A percentile compares a stretch with the other conserved stretches of the same genome.
phyloP scores from a whole-genome alignment of 805 yeast genomes.

The Candida piceae region DNA sequence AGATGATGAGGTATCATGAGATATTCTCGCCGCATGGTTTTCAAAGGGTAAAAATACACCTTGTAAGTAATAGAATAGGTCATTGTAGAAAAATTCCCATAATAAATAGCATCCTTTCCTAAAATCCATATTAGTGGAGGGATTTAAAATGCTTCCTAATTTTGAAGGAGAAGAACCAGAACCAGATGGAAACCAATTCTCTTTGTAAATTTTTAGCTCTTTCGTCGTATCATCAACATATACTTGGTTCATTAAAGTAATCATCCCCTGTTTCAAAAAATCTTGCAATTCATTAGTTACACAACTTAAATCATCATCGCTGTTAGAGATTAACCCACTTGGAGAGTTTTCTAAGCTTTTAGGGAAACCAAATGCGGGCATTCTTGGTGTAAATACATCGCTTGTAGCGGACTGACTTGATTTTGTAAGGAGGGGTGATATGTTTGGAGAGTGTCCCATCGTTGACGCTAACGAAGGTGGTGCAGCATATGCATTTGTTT shows the following conservation, averaged over 20 bases:
- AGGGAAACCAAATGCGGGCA: too few species aligned
- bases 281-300: conserved; percentile 42
- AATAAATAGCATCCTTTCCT: conserved; percentile 36
- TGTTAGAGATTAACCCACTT: conserved; percentile 15
- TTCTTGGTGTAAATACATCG: too few species aligned
- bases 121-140: conserved; percentile 16
- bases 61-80: conserved; percentile 51
- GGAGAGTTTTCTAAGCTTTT: conserved; percentile 20
- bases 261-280: conserved; percentile 39
- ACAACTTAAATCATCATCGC: conserved; percentile 21
- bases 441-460: conserved; percentile 7
- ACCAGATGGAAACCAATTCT: conserved; percentile 25
- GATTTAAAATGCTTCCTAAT: conserved; percentile 21
- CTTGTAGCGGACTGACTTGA: too few species aligned
- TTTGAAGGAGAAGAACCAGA: conserved; percentile 14
- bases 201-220: conserved; percentile 30
- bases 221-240: conserved; percentile 26
- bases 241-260: conserved; percentile 17
- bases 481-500: background rate
- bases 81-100: conserved; percentile 56
- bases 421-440: background rate
- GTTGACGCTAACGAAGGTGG: background rate
- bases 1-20: too few species aligned
- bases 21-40: too few species aligned
- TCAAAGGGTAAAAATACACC: conserved; percentile 61